phyloP scores from a whole-genome alignment of 176 grass and related monocot species.

The Aegilops umbellulata region DNA sequence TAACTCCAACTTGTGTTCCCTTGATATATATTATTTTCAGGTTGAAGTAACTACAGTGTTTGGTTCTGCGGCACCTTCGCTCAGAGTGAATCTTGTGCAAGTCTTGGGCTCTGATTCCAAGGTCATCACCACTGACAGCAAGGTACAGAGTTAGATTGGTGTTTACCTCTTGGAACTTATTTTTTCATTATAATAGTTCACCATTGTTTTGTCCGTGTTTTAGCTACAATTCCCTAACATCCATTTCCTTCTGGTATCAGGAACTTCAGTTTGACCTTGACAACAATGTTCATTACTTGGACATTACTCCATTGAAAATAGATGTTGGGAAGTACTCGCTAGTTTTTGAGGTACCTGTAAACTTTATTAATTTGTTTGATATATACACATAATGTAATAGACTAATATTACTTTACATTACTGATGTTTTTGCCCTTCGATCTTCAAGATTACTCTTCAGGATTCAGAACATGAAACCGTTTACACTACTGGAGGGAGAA shows the following conservation, averaged over 20 bases:
- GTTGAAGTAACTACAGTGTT: constrained; percentile 95
- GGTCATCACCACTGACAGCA: constrained; percentile 39
- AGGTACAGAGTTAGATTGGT: constrained; percentile 34
- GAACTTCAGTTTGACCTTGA: constrained; percentile 75
- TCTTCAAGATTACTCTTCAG: constrained; percentile 64
- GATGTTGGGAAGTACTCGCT: constrained; percentile 89
- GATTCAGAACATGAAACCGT: constrained; percentile 55
- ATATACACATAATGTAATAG: background rate
- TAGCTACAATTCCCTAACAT: background rate
- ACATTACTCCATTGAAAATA: constrained; percentile 74
- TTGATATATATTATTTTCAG: constrained; percentile 43
- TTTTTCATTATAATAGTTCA: constrained; percentile 3
- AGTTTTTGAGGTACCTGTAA: constrained; percentile 78
- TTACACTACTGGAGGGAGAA: constrained; percentile 74
- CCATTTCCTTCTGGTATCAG: constrained; percentile 46
- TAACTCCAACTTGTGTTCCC: background rate
- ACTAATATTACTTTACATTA: background rate
- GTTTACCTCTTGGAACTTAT: background rate
- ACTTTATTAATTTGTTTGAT: constrained; percentile 6
- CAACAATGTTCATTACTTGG: constrained; percentile 85
- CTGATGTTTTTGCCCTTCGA: constrained; percentile 5
- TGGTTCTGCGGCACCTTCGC: constrained; percentile 72
- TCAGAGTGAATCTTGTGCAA: constrained; percentile 74
- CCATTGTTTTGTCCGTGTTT: background rate
- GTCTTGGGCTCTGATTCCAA: constrained; percentile 66